Conservation (phyloP, 306 rosid species). For the Lathyrus oleraceus region DNA sequence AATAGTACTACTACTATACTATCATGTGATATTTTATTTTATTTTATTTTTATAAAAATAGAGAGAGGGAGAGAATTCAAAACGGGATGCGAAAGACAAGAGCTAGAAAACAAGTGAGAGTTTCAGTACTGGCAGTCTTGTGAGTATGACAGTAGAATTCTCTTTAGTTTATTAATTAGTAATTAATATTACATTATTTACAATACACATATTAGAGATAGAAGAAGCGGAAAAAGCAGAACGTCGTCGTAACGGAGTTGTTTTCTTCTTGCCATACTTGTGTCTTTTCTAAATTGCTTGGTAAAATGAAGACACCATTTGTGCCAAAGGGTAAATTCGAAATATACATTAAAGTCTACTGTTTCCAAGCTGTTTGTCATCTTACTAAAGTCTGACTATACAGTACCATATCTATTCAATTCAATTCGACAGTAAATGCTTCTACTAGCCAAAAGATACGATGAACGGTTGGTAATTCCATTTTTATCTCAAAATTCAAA, state of each 20-base stretch:
- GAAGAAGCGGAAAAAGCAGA: conserved; percentile 27
- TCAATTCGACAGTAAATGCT: conserved; percentile 13
- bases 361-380: conserved; percentile 13
- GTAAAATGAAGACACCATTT: background rate
- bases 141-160: conserved; percentile 36
- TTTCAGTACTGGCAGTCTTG: conserved; percentile 45
- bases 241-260: conserved; percentile 37
- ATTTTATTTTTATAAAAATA: background rate
- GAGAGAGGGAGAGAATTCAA: conserved; percentile 44
- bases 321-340: background rate
- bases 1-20: no score
- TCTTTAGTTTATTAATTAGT: conserved; percentile 21
- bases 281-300: background rate
- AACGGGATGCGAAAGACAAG: conserved; percentile 82
- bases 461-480: background rate
- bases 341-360: background rate
- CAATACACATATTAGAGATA: background rate
- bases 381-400: conserved; percentile 22
- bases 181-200: background rate
- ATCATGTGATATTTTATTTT: background rate
- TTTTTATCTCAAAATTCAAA: conserved; percentile 16
- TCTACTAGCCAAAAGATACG: conserved; percentile 30
- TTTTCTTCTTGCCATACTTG: background rate
- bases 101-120: conserved; percentile 65
- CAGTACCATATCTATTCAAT: conserved; percentile 16